A percentile compares a stretch with the other conserved stretches of the same genome.
These are phyloP conservation scores for Metschnikowia chrysomelidarum DNA, from an alignment of 805 yeast species.

Conservation along the genomic window DNA sequence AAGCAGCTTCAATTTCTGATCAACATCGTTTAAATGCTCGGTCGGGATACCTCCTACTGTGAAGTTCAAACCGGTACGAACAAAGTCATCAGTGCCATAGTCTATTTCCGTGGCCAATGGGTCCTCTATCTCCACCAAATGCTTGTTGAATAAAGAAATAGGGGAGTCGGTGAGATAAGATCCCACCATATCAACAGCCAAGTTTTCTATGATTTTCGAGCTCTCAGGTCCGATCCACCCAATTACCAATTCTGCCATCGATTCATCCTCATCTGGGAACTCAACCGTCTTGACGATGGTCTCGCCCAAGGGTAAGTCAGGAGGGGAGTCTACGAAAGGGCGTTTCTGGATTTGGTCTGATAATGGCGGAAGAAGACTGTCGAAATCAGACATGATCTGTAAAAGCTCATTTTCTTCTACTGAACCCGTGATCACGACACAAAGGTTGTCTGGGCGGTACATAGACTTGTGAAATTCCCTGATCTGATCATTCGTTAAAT, in stretches of 20 bases:
- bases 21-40: slow-evolving; percentile 54
- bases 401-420: slow-evolving; percentile 75
- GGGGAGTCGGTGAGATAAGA: slow-evolving; percentile 76
- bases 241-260: slow-evolving; percentile 70
- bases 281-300: slow-evolving; percentile 51
- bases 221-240: slow-evolving; percentile 82
- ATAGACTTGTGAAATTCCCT: slow-evolving; percentile 65
- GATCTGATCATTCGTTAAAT: slow-evolving; percentile 69
- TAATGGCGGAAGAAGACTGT: slow-evolving; percentile 48
- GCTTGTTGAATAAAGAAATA: slow-evolving; percentile 67
- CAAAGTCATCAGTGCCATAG: slow-evolving; percentile 71
- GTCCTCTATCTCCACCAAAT: slow-evolving; percentile 75
- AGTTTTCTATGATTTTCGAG: slow-evolving; percentile 47
- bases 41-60: slow-evolving; percentile 75
- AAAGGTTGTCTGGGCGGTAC: slow-evolving; percentile 82
- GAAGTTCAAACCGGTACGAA: slow-evolving; percentile 56
- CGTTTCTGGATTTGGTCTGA: slow-evolving; percentile 39
- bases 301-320: slow-evolving; percentile 42
- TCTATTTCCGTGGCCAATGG: slow-evolving; percentile 76
- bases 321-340: slow-evolving; percentile 75
- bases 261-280: slow-evolving; percentile 89
- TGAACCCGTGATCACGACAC: slow-evolving; percentile 81
- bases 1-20: slow-evolving; percentile 47
- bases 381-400: slow-evolving; percentile 58
- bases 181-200: slow-evolving; percentile 71